phyloP scores from a whole-genome alignment of 2,329 filamentous ascomycete genomes.

The Claviceps humidiphila region DNA sequence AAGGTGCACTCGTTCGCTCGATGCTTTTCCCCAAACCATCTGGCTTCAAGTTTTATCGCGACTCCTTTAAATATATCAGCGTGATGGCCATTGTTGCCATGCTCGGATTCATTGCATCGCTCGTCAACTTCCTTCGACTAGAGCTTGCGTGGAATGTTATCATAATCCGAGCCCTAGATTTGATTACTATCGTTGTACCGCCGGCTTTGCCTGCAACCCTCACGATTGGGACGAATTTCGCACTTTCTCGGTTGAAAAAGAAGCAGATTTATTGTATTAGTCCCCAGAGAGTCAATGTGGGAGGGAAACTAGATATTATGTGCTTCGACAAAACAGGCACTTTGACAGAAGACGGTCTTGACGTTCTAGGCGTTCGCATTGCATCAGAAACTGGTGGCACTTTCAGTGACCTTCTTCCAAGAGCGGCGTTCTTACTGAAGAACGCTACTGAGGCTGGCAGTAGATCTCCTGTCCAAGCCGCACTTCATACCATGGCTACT shows the following conservation, averaged over 20 bases:
- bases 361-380: conserved; percentile 78
- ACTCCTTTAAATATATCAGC: conserved; percentile 94
- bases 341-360: conserved; percentile 86
- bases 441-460: not conserved
- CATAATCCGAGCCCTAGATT: conserved; percentile 77
- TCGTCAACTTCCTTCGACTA: conserved; percentile 84
- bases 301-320: conserved; percentile 87
- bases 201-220: conserved; percentile 88
- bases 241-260: conserved; percentile 68
- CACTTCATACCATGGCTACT: conserved; percentile 90
- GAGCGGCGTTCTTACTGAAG: conserved; percentile 18
- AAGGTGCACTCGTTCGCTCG: conserved; percentile 85
- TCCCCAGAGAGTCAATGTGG: conserved; percentile 91
- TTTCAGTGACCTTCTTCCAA: conserved; percentile 65
- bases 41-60: conserved; percentile 95
- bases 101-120: conserved; percentile 78
- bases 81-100: conserved; percentile 85
- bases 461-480: conserved; percentile 32
- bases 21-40: conserved; percentile 99
- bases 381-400: conserved; percentile 47
- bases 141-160: conserved; percentile 80
- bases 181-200: conserved; percentile 96
- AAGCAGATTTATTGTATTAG: conserved; percentile 97
- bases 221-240: conserved; percentile 94
- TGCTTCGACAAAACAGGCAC: conserved; percentile 99